Evolutionary conservation across 805 yeast genomes (phyloP), one percentile per base, ranked within the genome.

Genomic region (Ogataea haglerorum): DNA sequence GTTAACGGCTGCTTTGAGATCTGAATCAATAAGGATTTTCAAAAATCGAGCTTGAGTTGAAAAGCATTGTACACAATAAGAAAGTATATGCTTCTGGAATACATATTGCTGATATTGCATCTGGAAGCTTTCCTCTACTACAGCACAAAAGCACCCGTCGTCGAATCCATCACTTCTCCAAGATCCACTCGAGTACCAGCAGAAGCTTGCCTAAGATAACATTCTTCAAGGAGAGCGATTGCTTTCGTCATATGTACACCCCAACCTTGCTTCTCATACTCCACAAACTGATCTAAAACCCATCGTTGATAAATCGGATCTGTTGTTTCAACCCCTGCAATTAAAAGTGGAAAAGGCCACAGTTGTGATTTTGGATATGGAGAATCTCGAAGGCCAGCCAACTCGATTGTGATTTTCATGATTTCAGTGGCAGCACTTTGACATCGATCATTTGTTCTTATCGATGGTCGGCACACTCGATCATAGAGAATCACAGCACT

Each of bases 61-160:
- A n/a, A n/a, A n/a, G 14, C 29, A 26, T 26, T 12, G 14, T 26
- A n/a, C 29, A 10, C 7, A 26, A 22, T 22, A 10, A 26, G 29
- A 26, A 26, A 26, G 29, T n/a, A 6, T 9, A 26, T 12, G 29
- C 12, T n/a, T 26, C 29, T 9, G 29, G 13, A 26, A 26, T 26
- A 13, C n/a, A 26, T 7, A 6, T n/a, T 26, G 29, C 29, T 6
- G 29, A 26, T 26, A 12, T 13, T 7, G 29, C 29, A 26, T 26
- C 13, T 26, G 13, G 29, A 10, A 6, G 12, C 14, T n/a, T 9
- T 26, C 29, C 9, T 18, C 27, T 16, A 32, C 37, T 64, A 15
- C 66, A 70, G 44, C 65, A 62, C 61, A 46, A 42, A 42, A 12
- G 49, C 9, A 26, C 65, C 22, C 60, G 65, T 42, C 25, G 50